Base-by-base conservation (phyloP, 2,329 filamentous ascomycete species). In the Verticillium tricorpus region DNA sequence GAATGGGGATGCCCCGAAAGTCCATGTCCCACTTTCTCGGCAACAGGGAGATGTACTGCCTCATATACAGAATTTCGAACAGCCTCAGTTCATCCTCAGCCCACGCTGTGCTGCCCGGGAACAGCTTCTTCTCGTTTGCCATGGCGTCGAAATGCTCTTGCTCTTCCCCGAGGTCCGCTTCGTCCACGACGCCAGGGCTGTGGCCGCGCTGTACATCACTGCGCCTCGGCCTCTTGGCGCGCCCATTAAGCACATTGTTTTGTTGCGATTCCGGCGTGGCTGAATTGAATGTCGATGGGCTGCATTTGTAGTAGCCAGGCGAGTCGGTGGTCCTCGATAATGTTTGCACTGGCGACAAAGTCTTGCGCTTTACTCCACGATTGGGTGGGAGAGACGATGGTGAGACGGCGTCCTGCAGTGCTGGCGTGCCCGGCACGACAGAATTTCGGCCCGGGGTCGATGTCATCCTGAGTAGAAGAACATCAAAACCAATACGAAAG, bases 71-170 rank as follows among this genome's bases (percentile, higher is more conserved):
- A 40, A 77, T 72, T 66, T 78, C 75, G 60, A 79, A 80, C 35
- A 80, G 71, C 2, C 67, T 69, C 34, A 78, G 76, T 65, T 85
- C 84, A n/a, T 79, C 79, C 11, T 76, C 71, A 32, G 84, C 76
- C 82, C 84, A 86, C 60, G 77, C 73, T 56, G 76, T 77, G 50
- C 81, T 75, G 28, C 76, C 76, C 0, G 76, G 76, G 59, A 77
- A 80, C 1, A 71, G 67, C 32, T 67, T 61, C 69, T 77, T 81
- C 67, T 82, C 78, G 52, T 70, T 67, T 64, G 80, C 76, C 70
- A 84, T 78, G 54, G 15, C 17, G 4, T 56, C 15, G 15, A 56
- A 56, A 12, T 56, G 54, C 2, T 58, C 56, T 31, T 22, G 37
- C 17, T 28, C 34, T 19, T 40, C 32, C 25, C 56, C 28, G 12